Evolutionary conservation across 164 flowering plant species (phyloP).

Genomic region (Annona cherimola): DNA sequence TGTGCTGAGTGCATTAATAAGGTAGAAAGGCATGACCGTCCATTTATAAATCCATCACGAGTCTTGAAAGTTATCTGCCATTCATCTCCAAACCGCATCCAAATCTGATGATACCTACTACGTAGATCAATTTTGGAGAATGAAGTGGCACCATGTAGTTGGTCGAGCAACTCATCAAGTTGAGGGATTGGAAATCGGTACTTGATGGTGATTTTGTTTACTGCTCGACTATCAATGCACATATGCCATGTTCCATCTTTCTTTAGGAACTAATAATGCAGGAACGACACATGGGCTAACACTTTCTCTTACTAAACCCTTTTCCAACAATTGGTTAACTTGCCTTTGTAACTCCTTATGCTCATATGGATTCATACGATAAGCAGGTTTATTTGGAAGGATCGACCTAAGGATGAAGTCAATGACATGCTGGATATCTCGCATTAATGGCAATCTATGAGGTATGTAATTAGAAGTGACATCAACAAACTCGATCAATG

Average conservation of each 20-base stretch:
- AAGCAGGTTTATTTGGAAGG: not conserved
- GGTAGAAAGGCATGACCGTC: too few species aligned
- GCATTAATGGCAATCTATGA: not conserved
- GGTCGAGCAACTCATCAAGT: too few species aligned
- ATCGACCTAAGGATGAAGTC: not conserved
- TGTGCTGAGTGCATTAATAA: too few species aligned
- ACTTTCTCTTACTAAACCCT: not conserved
- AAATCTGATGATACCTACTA: too few species aligned
- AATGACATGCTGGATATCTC: constrained; percentile 1
- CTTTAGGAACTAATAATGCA: not conserved
- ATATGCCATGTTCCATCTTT: constrained; percentile 1
- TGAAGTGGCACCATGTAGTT: too few species aligned
- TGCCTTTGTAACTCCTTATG: not conserved
- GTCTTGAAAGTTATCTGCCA: too few species aligned
- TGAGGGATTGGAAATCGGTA: too few species aligned
- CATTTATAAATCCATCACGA: too few species aligned
- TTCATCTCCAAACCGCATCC: too few species aligned
- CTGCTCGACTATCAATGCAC: not conserved
- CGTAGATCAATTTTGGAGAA: too few species aligned
- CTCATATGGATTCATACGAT: not conserved
- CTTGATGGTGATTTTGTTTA: not conserved
- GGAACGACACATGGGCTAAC: not conserved
- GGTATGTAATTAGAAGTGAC: too few species aligned
- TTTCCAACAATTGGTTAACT: not conserved
- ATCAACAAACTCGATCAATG: too few species aligned